A percentile compares a stretch with the other conserved stretches of the same genome.
These are phyloP conservation scores for Neurospora sp. DNA, from an alignment of 495 filamentous ascomycete species.

Conservation along the genomic window DNA sequence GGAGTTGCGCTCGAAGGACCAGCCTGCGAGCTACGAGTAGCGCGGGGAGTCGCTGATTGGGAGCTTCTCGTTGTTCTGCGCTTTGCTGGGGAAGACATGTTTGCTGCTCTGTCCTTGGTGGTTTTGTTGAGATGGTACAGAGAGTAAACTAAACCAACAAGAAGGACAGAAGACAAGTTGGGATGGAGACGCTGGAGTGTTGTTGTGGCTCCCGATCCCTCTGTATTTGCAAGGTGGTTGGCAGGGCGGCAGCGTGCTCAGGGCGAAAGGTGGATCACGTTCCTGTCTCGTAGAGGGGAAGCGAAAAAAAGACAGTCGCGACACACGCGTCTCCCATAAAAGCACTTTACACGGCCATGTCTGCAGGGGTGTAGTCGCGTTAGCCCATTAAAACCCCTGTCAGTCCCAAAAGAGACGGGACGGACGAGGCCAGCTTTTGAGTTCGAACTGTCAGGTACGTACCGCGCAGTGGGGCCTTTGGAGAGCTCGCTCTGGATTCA, in stretches of 20 bases:
- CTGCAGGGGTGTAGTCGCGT: slow-evolving; percentile 5
- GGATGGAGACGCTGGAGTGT: background rate
- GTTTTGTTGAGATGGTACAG: background rate
- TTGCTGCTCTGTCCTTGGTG: slow-evolving; percentile 5
- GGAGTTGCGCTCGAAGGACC: slow-evolving; percentile 37
- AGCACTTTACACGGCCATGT: slow-evolving; percentile 20
- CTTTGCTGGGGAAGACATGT: slow-evolving; percentile 51
- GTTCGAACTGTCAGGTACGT: slow-evolving; percentile 10
- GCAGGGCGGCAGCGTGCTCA: background rate
- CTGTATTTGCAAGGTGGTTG: background rate
- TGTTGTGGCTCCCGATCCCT: background rate
- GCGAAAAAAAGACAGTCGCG: slow-evolving; percentile 16
- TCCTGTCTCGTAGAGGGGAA: slow-evolving; percentile 5
- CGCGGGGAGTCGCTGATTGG: slow-evolving; percentile 47
- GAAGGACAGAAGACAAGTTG: background rate
- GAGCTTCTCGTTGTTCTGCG: slow-evolving; percentile 45
- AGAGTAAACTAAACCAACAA: background rate
- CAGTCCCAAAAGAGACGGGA: background rate
- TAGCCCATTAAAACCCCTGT: slow-evolving; percentile 17
- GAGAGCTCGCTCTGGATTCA: slow-evolving; percentile 2
- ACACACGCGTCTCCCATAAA: slow-evolving; percentile 9
- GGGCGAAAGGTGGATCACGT: background rate
- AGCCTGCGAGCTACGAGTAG: slow-evolving; percentile 40
- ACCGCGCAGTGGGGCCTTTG: slow-evolving; percentile 11
- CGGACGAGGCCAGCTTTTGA: background rate